phyloP scores from a whole-genome alignment of 768 basidiomycete genomes.

The Coprinopsis cinerea region DNA sequence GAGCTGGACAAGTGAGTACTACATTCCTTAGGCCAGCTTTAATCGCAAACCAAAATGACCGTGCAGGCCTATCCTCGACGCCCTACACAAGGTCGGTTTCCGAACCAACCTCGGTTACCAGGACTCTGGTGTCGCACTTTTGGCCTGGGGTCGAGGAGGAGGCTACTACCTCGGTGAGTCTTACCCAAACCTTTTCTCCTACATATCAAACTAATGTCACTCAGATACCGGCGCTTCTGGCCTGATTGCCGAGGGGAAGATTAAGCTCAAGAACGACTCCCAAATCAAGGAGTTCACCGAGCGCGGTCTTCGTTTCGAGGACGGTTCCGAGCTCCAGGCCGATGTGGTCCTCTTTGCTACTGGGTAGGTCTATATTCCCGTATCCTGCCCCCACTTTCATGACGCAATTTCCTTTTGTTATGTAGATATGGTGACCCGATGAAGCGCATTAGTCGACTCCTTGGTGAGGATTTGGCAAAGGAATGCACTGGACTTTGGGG shows the following conservation, averaged over 20 bases:
- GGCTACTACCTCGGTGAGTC: constrained; percentile 34
- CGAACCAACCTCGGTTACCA: constrained; percentile 33
- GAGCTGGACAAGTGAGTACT: constrained; percentile 30
- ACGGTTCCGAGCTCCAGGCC: constrained; percentile 40
- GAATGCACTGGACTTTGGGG: too few relatives aligned
- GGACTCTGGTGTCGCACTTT: constrained; percentile 30
- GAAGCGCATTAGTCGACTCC: constrained; percentile 34
- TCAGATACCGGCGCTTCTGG: constrained; percentile 55
- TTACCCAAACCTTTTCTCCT: neutral
- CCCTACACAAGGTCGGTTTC: constrained; percentile 41
- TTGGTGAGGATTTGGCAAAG: constrained; percentile 39
- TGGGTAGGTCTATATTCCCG: constrained; percentile 29
- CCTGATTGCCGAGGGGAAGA: constrained; percentile 59
- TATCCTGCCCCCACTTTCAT: neutral
- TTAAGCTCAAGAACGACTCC: constrained; percentile 64
- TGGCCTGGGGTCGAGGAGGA: constrained; percentile 27
- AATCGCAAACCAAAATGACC: neutral
- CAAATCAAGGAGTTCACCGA: constrained; percentile 39
- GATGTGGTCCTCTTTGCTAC: constrained; percentile 59
- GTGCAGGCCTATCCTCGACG: constrained; percentile 29
- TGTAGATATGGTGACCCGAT: constrained; percentile 41
- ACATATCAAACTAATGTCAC: neutral
- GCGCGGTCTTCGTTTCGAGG: constrained; percentile 40
- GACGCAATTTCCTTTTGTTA: neutral
- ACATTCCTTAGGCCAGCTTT: neutral